These are phyloP conservation scores for Ogataea nakhonphanomensis DNA, from an alignment of 805 yeast species.

Conservation along the genomic window DNA sequence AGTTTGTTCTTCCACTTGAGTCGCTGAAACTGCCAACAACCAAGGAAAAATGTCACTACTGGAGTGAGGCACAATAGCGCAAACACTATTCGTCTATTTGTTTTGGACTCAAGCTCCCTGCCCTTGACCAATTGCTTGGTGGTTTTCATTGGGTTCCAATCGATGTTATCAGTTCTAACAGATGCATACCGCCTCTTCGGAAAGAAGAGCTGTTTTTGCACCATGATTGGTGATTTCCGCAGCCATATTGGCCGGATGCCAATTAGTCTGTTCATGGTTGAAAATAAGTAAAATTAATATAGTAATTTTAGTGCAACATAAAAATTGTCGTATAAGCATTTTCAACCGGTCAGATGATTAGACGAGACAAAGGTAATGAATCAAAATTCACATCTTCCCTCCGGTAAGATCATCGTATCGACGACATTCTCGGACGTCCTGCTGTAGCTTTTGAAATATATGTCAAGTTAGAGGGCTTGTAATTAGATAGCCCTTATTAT, in stretches of 20 bases:
- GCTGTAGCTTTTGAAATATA: no score
- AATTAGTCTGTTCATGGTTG: constrained; percentile 2
- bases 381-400: no score
- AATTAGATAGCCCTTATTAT: not conserved
- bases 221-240: not conserved
- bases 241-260: constrained; percentile 4
- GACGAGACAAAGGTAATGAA: no score
- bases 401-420: not conserved
- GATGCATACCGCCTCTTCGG: constrained; percentile 26
- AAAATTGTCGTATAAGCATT: not conserved
- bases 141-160: constrained; percentile 78
- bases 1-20: constrained; percentile 84
- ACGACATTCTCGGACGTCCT: not conserved
- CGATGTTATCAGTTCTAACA: constrained; percentile 66
- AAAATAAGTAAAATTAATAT: not conserved
- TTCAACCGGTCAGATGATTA: no score
- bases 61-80: constrained; percentile 71
- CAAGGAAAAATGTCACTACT: constrained; percentile 75
- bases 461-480: no score
- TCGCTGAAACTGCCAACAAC: constrained; percentile 89
- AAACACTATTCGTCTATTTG: constrained; percentile 29
- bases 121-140: constrained; percentile 36
- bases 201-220: not conserved
- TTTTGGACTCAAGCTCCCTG: constrained; percentile 22
- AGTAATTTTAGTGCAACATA: constrained; percentile 1